These are phyloP conservation scores for Coleophoma cylindrospora DNA, from an alignment of 2,329 filamentous ascomycete species.

Conservation along the genomic window DNA sequence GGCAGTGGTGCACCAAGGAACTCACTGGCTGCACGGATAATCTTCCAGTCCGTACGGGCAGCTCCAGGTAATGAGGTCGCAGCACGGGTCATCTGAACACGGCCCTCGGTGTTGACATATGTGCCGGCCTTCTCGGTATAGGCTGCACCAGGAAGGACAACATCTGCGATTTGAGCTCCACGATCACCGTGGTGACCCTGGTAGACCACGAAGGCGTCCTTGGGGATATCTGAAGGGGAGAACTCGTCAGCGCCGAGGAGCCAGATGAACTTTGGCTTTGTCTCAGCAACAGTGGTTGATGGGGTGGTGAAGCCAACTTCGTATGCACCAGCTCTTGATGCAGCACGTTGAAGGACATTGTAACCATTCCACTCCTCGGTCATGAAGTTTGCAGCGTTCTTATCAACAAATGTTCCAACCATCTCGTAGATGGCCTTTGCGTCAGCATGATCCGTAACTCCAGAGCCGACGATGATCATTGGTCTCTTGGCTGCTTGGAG, in stretches of 20 bases:
- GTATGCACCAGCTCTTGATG: slow-evolving; percentile 87
- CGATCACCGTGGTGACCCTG: slow-evolving; percentile 97
- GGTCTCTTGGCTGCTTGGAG: slow-evolving; percentile 81
- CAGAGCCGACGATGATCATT: slow-evolving; percentile 95
- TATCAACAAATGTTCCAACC: slow-evolving; percentile 86
- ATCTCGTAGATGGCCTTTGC: slow-evolving; percentile 92
- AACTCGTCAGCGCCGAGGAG: slow-evolving; percentile 94
- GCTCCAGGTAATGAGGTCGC: slow-evolving; percentile 87
- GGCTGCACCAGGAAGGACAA: slow-evolving; percentile 88
- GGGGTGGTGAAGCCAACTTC: slow-evolving; percentile 93
- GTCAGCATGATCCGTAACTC: slow-evolving; percentile 84
- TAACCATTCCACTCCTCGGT: slow-evolving; percentile 95
- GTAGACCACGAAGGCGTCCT: slow-evolving; percentile 94
- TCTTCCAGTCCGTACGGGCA: slow-evolving; percentile 97
- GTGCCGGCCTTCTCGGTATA: slow-evolving; percentile 97
- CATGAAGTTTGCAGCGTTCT: slow-evolving; percentile 82
- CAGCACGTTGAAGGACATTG: slow-evolving; percentile 91
- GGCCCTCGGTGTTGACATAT: slow-evolving; percentile 96
- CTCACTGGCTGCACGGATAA: slow-evolving; percentile 87
- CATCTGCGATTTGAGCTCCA: slow-evolving; percentile 87
- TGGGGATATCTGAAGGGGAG: slow-evolving; percentile 78
- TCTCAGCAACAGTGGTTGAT: slow-evolving; percentile 74
- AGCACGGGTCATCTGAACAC: slow-evolving; percentile 87
- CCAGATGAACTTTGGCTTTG: slow-evolving; percentile 93
- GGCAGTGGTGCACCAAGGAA: slow-evolving; percentile 83